These are phyloP conservation scores for Corylus americana DNA, from an alignment of 306 rosid genomes.

Conservation along the genomic window DNA sequence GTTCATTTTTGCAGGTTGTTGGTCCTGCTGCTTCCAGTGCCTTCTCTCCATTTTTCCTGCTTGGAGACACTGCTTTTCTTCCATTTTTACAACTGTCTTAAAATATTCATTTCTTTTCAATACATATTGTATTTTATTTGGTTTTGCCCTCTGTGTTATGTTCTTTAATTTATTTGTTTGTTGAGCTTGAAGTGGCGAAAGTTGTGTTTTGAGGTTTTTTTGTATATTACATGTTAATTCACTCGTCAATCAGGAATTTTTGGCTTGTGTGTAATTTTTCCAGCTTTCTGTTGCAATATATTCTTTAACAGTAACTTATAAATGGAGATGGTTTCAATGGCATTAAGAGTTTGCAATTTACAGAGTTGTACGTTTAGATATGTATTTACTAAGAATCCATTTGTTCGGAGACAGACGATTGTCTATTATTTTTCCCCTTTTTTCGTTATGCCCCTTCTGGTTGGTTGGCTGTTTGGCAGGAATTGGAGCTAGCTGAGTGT, in stretches of 20 bases:
- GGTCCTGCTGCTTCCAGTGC: conserved; percentile 26
- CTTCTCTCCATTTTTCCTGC: conserved; percentile 51
- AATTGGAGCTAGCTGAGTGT: too few species aligned
- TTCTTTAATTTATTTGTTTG: conserved; percentile 15
- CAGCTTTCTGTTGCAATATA: too few species aligned
- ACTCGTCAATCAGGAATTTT: not conserved
- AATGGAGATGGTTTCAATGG: too few species aligned
- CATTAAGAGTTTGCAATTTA: too few species aligned
- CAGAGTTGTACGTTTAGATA: too few species aligned
- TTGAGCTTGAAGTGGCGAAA: conserved; percentile 27
- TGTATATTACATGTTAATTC: conserved; percentile 1
- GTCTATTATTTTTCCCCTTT: too few species aligned
- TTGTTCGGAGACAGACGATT: too few species aligned
- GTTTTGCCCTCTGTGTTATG: conserved; percentile 21
- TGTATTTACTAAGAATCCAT: too few species aligned
- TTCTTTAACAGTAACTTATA: too few species aligned
- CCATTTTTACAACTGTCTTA: conserved; percentile 1
- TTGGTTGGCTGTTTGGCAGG: too few species aligned
- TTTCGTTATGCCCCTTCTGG: too few species aligned
- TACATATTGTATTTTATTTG: conserved; percentile 9
- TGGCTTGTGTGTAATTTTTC: too few species aligned
- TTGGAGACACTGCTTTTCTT: conserved; percentile 32
- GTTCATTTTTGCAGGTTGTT: conserved; percentile 46
- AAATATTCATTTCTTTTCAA: conserved; percentile 20
- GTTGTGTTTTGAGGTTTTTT: conserved; percentile 21